Evolutionary conservation across 345 rosid species (phyloP).

Genomic region (Moringa oleifera): DNA sequence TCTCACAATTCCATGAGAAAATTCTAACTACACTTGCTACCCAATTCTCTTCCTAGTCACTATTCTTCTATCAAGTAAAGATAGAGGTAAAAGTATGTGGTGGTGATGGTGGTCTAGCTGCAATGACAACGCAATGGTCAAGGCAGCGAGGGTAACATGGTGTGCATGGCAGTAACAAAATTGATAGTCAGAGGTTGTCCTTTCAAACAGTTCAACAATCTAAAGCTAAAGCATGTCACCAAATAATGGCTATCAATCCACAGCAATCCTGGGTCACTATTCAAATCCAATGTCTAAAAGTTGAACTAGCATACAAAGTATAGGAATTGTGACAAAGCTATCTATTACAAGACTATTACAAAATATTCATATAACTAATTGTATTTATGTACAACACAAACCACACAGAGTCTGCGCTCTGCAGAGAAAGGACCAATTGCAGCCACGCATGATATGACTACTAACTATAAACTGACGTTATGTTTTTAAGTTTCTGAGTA

Average conservation of each 20-base stretch:
- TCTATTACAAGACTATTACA: not conserved
- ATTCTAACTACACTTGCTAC: not conserved
- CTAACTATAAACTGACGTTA: too few relatives aligned
- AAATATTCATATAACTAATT: too few relatives aligned
- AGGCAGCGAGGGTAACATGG: not conserved
- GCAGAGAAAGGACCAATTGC: too few relatives aligned
- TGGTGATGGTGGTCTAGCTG: not conserved
- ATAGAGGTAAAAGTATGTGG: not conserved
- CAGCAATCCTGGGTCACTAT: not conserved
- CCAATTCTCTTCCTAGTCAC: not conserved
- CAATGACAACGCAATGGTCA: not conserved
- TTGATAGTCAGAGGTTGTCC: not conserved
- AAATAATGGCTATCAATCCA: not conserved
- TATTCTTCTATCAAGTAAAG: too few relatives aligned
- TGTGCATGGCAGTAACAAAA: not conserved
- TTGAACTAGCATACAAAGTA: not conserved
- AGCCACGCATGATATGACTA: too few relatives aligned
- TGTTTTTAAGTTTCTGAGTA: too few relatives aligned
- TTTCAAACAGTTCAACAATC: not conserved
- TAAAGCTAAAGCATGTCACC: not conserved
- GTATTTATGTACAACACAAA: too few relatives aligned
- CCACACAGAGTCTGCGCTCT: too few relatives aligned
- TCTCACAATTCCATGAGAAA: not conserved
- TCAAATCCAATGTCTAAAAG: not conserved
- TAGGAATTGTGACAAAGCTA: not conserved